A percentile compares a stretch with the other conserved stretches of the same genome.
Conservation (phyloP, 192 early-diverging fungal species). For the Phycomyces blakesleeanus region DNA sequence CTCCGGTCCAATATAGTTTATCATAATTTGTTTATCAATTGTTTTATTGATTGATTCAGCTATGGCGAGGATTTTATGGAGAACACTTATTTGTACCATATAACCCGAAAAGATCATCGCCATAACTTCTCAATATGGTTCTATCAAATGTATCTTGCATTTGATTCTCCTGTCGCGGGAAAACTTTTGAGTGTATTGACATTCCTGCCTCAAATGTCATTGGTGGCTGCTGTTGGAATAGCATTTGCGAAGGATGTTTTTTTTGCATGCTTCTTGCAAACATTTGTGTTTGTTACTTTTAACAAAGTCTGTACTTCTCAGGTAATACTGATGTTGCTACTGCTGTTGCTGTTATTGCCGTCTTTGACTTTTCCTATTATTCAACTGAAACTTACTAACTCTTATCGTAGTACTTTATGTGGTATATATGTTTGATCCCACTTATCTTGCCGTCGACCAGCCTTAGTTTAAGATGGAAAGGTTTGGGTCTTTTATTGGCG, state of each 20-base stretch:
- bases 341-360: too few species aligned
- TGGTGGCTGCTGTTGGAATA: constrained; percentile 64
- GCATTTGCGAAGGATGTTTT: constrained; percentile 77
- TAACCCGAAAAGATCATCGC: constrained; percentile 93
- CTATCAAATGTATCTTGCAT: constrained; percentile 87
- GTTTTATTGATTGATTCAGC: constrained; percentile 29
- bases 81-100: constrained; percentile 91
- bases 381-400: constrained; percentile 4
- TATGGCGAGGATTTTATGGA: constrained; percentile 85
- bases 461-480: constrained; percentile 44
- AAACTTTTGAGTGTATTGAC: constrained; percentile 60
- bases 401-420: constrained; percentile 90
- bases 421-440: constrained; percentile 93
- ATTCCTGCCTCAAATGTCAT: constrained; percentile 79
- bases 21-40: not conserved
- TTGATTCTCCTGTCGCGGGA: constrained; percentile 44
- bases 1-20: not conserved
- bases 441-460: constrained; percentile 69
- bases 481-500: constrained; percentile 48
- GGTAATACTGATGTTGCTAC: too few species aligned
- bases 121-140: constrained; percentile 99
- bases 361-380: not conserved
- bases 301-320: constrained; percentile 98
- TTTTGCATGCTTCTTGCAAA: constrained; percentile 89
- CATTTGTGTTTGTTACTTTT: constrained; percentile 92